Evolutionary conservation across 768 basidiomycete genomes (phyloP).

Genomic region (Boletus fagicola): DNA sequence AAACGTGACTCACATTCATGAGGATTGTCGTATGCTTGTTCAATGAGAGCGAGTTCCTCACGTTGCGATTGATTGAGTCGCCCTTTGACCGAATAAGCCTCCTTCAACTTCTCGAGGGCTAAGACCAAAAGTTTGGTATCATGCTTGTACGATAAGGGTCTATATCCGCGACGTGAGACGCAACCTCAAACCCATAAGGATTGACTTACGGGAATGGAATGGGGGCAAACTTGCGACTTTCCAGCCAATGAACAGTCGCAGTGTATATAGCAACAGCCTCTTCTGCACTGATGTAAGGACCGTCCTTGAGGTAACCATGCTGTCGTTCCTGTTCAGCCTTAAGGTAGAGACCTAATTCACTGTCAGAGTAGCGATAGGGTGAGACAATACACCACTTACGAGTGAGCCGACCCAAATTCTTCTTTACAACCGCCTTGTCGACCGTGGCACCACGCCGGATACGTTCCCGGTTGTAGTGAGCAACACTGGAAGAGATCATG

Average conservation of each 20-base stretch:
- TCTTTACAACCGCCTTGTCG: conserved; percentile 98
- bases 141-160: conserved; percentile 96
- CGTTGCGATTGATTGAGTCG: conserved; percentile 97
- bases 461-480: conserved; percentile 97
- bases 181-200: not conserved
- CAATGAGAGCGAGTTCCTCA: conserved; percentile 96
- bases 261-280: conserved; percentile 99
- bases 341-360: conserved; percentile 69
- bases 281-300: conserved; percentile 97
- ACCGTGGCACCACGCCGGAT: conserved; percentile 96
- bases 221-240: conserved; percentile 95
- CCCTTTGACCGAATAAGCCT: conserved; percentile 97
- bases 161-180: conserved; percentile 26
- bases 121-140: conserved; percentile 97
- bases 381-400: conserved; percentile 46
- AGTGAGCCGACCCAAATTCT: conserved; percentile 97
- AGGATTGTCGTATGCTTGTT: conserved; percentile 99
- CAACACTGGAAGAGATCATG: conserved; percentile 53
- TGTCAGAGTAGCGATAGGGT: conserved; percentile 1
- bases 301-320: conserved; percentile 98
- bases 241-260: conserved; percentile 98
- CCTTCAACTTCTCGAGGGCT: conserved; percentile 96
- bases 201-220: conserved; percentile 90
- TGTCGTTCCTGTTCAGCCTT: conserved; percentile 99
- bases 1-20: conserved; percentile 73